Evolutionary conservation across 2,329 filamentous ascomycete species (phyloP).

Genomic region (Colletotrichum tanaceti): DNA sequence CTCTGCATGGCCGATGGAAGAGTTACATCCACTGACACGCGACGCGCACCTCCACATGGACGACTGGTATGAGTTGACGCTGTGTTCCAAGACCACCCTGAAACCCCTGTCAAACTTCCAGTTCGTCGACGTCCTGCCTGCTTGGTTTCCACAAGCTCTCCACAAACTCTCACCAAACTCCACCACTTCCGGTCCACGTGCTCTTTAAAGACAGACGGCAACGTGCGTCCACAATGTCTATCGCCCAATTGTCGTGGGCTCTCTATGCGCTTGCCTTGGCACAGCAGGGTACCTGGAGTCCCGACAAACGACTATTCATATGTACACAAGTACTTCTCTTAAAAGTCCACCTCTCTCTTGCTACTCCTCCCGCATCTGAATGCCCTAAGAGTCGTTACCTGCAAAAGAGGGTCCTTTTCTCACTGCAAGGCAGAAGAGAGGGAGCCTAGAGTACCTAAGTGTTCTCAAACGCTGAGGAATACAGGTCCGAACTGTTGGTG

Average conservation of each 20-base stretch:
- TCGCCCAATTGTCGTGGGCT: constrained; percentile 1
- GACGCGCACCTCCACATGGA: constrained; percentile 1
- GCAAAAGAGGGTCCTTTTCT: neutral
- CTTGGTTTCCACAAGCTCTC: neutral
- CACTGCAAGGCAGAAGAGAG: neutral
- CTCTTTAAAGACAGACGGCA: constrained; percentile 18
- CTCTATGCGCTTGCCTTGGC: constrained; percentile 20
- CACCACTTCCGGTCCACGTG: constrained; percentile 17
- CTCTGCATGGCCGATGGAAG: constrained; percentile 8
- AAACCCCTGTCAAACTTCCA: constrained; percentile 11
- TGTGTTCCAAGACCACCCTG: constrained; percentile 26
- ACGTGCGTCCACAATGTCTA: constrained; percentile 11
- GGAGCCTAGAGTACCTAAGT: neutral
- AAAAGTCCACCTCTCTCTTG: neutral
- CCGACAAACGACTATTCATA: neutral
- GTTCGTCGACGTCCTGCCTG: constrained; percentile 4
- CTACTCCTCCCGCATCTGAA: neutral
- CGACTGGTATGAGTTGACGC: constrained; percentile 4
- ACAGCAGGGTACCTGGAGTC: constrained; percentile 5
- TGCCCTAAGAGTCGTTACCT: constrained; percentile 8
- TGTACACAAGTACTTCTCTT: neutral
- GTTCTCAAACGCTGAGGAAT: neutral
- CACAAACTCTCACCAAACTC: too few species aligned
- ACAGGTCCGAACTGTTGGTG: neutral
- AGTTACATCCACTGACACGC: constrained; percentile 2